Evolutionary conservation across 1,284 basidiomycete species (phyloP).

Genomic region (Pisolithus thermaeus): DNA sequence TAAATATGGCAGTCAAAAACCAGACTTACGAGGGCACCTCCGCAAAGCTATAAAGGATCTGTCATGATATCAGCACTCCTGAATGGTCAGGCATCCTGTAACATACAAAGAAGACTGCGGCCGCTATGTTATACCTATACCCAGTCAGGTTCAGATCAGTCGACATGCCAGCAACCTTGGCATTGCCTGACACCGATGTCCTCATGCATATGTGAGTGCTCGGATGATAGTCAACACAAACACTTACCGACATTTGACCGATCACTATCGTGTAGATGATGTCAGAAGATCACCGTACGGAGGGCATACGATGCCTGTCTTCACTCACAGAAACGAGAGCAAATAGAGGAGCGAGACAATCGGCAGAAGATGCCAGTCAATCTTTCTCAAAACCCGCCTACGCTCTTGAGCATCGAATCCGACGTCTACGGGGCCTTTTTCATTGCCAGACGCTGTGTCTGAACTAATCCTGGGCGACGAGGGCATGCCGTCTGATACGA

Average conservation of each 20-base stretch:
- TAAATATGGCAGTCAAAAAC: not conserved
- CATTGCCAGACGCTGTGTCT: constrained; percentile 12
- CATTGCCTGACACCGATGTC: constrained; percentile 21
- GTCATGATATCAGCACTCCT: not conserved
- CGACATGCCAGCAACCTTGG: constrained; percentile 38
- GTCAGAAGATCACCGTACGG: not conserved
- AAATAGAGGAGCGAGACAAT: constrained; percentile 55
- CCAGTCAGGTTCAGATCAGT: constrained; percentile 34
- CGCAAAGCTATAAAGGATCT: constrained; percentile 42
- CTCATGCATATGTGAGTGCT: not conserved
- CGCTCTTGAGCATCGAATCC: constrained; percentile 25
- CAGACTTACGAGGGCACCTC: constrained; percentile 44
- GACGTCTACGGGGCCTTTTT: constrained; percentile 9
- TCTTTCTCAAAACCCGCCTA: constrained; percentile 38
- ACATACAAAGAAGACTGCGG: constrained; percentile 46
- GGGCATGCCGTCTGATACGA: constrained; percentile 6
- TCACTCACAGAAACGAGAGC: constrained; percentile 47
- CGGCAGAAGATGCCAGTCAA: constrained; percentile 46
- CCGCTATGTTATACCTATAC: constrained; percentile 40
- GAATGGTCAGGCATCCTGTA: not conserved
- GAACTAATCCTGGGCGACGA: constrained; percentile 10
- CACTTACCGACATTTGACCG: constrained; percentile 31
- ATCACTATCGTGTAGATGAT: constrained; percentile 22
- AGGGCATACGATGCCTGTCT: not conserved
- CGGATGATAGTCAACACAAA: not conserved